Evolutionary conservation across 78 protist genomes (phyloP), one percentile per base, ranked within the genome.

Genomic region (Dictyostelium intermedium): DNA sequence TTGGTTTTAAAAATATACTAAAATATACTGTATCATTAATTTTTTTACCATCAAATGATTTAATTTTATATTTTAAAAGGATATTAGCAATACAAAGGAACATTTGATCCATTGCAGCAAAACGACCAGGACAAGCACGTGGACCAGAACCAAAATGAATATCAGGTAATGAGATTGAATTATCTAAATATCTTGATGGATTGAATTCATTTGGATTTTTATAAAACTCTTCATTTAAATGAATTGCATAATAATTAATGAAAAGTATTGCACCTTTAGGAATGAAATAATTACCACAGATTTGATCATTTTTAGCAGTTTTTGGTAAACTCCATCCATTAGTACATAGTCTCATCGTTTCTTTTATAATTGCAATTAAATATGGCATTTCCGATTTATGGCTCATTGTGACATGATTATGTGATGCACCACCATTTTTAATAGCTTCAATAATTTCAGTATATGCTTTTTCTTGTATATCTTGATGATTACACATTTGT

Each of bases 101-200:
- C 43, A 56, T 56, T 60, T 82, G 4, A 45, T n/a, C 69, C 2
- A 34, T 34, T 18, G 76, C 74, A 10, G 60, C 13, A 35, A 53
- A 41, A 8, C 32, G 23, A 41, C 74, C 70, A 2, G 61, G 53
- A 82, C 86, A 82, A 0, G 70, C 27, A 13, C 86, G 8, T 35
- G 0, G 86, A 53, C 86, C 86, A 45, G 18, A 32, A n/a, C 86
- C 45, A 35, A 82, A 82, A 37, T 82, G 86, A 34, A 41, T 2
- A 25, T 27, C 7, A n/a, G 34, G 63, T 6, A 53, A 35, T 25
- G 61, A 9, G 27, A 43, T 30, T 16, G 73, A 41, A 5, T 34
- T 34, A 35, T 41, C 41, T 8, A 82, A 13, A 18, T 25, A 82
- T 60, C 86, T 60, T 20, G 1, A 0, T 35, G 86, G 86, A 13